Conservation (phyloP, 2,329 filamentous ascomycete genomes). For the Hypoxylon sp. region DNA sequence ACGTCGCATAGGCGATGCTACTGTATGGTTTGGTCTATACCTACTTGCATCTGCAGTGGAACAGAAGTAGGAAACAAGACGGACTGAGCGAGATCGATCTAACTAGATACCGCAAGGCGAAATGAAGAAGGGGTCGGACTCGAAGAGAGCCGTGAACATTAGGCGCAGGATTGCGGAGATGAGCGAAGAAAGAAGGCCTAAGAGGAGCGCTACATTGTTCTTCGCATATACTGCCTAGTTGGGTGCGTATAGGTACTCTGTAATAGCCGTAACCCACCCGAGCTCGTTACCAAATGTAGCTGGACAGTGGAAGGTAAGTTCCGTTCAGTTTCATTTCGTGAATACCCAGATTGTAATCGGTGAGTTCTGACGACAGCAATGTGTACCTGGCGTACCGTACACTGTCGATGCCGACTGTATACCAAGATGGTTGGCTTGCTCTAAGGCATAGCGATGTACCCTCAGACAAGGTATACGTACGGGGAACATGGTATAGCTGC, state of each 20-base stretch:
- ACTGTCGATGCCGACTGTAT: slow-evolving; percentile 22
- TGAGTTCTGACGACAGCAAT: slow-evolving; percentile 40
- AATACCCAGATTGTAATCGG: slow-evolving; percentile 42
- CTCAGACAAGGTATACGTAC: slow-evolving; percentile 36
- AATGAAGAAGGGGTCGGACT: slow-evolving; percentile 40
- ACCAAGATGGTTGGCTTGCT: slow-evolving; percentile 20
- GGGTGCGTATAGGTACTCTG: slow-evolving; percentile 24
- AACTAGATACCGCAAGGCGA: slow-evolving; percentile 38
- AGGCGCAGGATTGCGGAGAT: slow-evolving; percentile 45
- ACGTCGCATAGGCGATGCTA: slow-evolving; percentile 10
- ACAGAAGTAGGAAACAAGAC: slow-evolving; percentile 31
- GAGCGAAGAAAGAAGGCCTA: slow-evolving; percentile 34
- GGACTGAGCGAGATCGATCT: slow-evolving; percentile 40
- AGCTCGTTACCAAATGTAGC: slow-evolving; percentile 45
- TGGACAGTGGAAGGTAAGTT: slow-evolving; percentile 37
- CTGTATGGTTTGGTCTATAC: slow-evolving; percentile 4
- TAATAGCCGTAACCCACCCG: slow-evolving; percentile 39
- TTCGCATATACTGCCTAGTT: slow-evolving; percentile 6
- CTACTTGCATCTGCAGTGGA: slow-evolving; percentile 31
- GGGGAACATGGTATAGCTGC: slow-evolving; percentile 45
- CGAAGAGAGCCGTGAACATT: slow-evolving; percentile 35
- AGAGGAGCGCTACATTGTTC: slow-evolving; percentile 30
- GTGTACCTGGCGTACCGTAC: slow-evolving; percentile 18
- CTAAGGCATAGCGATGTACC: slow-evolving; percentile 26
- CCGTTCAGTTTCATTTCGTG: slow-evolving; percentile 41